Base-by-base conservation (phyloP, 2,329 filamentous ascomycete species). In the Fusarium floridanum region DNA sequence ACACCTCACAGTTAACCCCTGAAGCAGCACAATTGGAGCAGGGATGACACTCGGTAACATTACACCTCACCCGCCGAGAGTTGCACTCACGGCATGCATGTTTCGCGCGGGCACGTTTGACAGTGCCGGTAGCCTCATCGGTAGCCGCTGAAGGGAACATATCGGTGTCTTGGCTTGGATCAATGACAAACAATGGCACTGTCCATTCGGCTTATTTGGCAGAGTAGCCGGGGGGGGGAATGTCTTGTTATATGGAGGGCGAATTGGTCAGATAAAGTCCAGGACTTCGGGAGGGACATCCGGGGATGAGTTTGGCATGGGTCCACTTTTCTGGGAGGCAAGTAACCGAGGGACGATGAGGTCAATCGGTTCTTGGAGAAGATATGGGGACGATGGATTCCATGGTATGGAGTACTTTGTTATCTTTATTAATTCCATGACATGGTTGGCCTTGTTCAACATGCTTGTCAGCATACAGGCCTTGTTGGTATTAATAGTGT, bases 41-140 rank as follows among this genome's bases (percentile, higher is more conserved):
- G 14, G 82, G 82, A 43, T 80, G 77, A 20, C 66, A 67, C 64
- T 83, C 81, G 29, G 76, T 82, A 53, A 83, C 81, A 71, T 83
- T 79, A 75, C 82, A 83, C n/a, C 77, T 78, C 48, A 83, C 80
- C 12, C 82, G 77, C 10, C 82, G 78, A 39, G 76, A 68, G 71
- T 83, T 82, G 77, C 82, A 83, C 55, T 79, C 74, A 53, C 80
- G 79, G 66, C 82, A 83, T 22, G 81, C 82, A 62, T 81, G 82
- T 64, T 82, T 82, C 8, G 82, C 82, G 32, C 81, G 78, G 32
- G 77, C 78, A 61, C 81, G 79, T 45, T 78, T 80, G 45, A 86
- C 85, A 24, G 57, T n/a, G 36, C 24, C 27, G 6, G 50, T 22
- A 29, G 17, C 62, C 16, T 67, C 70, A 14, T 56, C 45, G 34